phyloP scores from a whole-genome alignment of 2,329 filamentous ascomycete genomes.

The Aspergillus texensis region DNA sequence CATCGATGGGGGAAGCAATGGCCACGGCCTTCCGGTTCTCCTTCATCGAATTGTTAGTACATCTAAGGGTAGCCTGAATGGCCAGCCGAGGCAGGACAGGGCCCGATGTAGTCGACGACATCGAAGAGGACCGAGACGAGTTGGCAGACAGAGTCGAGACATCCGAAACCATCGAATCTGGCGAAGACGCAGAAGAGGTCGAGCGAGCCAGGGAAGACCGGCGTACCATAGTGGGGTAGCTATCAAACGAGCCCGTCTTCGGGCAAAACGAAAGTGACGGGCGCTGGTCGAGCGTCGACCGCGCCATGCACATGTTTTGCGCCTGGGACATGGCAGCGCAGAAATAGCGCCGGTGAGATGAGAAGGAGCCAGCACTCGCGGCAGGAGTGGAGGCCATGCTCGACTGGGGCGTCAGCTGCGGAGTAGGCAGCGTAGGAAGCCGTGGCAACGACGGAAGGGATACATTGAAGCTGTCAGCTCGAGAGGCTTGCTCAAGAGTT shows the following conservation, averaged over 20 bases:
- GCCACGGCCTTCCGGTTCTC: conserved; percentile 39
- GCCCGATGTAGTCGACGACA: conserved; percentile 43
- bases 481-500: conserved; percentile 54
- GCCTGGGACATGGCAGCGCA: conserved; percentile 61
- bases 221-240: conserved; percentile 52
- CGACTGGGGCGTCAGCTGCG: conserved; percentile 62
- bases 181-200: conserved; percentile 56
- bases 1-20: conserved; percentile 43
- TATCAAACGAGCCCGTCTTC: conserved; percentile 47
- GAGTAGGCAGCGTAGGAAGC: conserved; percentile 62
- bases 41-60: conserved; percentile 42
- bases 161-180: conserved; percentile 67
- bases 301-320: conserved; percentile 57
- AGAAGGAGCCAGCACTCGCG: conserved; percentile 56
- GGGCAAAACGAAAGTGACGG: conserved; percentile 39
- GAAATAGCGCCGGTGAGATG: conserved; percentile 59
- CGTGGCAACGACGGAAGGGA: conserved; percentile 59
- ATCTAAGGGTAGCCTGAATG: conserved; percentile 44
- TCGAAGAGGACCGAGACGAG: conserved; percentile 55
- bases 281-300: conserved; percentile 58
- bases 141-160: conserved; percentile 57
- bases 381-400: conserved; percentile 61
- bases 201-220: conserved; percentile 54
- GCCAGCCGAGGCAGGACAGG: conserved; percentile 36
- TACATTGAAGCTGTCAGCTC: conserved; percentile 41